These are phyloP conservation scores for Aspergillus fructus DNA, from an alignment of 2,329 filamentous ascomycete genomes.

Conservation along the genomic window DNA sequence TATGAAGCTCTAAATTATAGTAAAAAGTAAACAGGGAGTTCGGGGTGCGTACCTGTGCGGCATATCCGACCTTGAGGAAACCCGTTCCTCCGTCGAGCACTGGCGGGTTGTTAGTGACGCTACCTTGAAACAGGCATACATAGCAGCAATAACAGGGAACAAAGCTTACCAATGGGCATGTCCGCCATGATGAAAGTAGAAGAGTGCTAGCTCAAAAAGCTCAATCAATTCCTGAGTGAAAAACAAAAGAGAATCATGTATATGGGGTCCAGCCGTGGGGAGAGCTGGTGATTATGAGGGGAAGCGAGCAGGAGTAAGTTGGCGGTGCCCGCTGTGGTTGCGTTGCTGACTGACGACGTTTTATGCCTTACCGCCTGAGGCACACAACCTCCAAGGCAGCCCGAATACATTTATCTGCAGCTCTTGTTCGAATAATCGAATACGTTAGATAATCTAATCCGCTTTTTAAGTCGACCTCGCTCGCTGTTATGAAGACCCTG, in stretches of 20 bases:
- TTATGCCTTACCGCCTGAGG: conserved; percentile 10
- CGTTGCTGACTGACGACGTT: conserved; percentile 11
- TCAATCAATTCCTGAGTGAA: conserved; percentile 13
- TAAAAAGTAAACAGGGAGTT: conserved; percentile 25
- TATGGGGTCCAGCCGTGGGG: conserved; percentile 14
- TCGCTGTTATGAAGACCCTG: neutral
- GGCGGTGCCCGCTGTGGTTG: conserved; percentile 8
- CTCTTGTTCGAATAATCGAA: neutral
- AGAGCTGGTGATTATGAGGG: conserved; percentile 11
- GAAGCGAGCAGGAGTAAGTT: conserved; percentile 8
- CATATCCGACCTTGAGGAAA: conserved; percentile 99
- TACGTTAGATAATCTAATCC: neutral
- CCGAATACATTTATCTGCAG: neutral
- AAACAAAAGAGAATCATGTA: conserved; percentile 13
- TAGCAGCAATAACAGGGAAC: conserved; percentile 4
- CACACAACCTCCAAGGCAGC: neutral
- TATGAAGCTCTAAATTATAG: neutral
- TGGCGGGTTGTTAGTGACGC: conserved; percentile 43
- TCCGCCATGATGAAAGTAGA: conserved; percentile 43
- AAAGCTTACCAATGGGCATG: conserved; percentile 48
- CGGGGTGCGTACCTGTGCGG: conserved; percentile 65
- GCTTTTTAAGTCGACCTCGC: neutral
- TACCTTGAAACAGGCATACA: conserved; percentile 13
- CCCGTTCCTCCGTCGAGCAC: conserved; percentile 99
- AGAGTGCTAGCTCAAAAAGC: neutral